These are phyloP conservation scores for Coemansia javaensis DNA, from an alignment of 192 early-diverging fungal species.

Conservation along the genomic window DNA sequence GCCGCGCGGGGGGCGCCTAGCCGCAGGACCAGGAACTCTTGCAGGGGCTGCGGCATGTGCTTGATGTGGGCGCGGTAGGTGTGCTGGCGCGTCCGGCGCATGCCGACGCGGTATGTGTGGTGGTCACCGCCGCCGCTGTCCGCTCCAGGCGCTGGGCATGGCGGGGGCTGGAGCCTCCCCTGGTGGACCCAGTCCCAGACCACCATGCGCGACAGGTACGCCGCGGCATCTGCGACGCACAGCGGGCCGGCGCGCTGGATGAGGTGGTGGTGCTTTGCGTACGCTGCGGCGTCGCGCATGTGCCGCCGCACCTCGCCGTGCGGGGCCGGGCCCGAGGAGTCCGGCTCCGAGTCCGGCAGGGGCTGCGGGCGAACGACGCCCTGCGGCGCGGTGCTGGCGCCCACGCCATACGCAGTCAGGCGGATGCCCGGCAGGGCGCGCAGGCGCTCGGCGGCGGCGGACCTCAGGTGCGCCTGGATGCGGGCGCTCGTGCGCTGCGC, in stretches of 20 bases:
- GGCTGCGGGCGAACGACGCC: not conserved
- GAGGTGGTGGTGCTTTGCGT: not conserved
- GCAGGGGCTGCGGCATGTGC: constrained; percentile 16
- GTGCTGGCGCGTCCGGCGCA: constrained; percentile 27
- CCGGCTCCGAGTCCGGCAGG: not conserved
- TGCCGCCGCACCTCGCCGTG: not conserved
- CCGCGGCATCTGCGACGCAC: constrained; percentile 7
- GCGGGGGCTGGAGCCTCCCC: constrained; percentile 7
- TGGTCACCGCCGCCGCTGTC: not conserved
- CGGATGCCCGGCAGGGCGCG: not conserved
- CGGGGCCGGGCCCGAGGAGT: too few relatives aligned
- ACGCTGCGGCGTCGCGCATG: not conserved
- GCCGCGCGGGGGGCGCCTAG: too few relatives aligned
- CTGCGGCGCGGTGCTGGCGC: not conserved
- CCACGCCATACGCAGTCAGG: not conserved
- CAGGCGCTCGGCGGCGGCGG: not conserved
- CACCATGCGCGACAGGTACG: constrained; percentile 33
- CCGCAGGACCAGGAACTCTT: constrained; percentile 17
- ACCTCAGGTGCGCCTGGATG: constrained; percentile 7
- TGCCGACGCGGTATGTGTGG: constrained; percentile 24
- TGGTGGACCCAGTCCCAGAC: constrained; percentile 36
- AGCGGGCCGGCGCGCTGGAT: not conserved
- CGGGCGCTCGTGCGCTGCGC: not conserved
- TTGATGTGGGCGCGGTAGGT: constrained; percentile 43
- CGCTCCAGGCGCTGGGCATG: not conserved